phyloP scores from a whole-genome alignment of 768 basidiomycete genomes.

The Pleurotus sapidus region DNA sequence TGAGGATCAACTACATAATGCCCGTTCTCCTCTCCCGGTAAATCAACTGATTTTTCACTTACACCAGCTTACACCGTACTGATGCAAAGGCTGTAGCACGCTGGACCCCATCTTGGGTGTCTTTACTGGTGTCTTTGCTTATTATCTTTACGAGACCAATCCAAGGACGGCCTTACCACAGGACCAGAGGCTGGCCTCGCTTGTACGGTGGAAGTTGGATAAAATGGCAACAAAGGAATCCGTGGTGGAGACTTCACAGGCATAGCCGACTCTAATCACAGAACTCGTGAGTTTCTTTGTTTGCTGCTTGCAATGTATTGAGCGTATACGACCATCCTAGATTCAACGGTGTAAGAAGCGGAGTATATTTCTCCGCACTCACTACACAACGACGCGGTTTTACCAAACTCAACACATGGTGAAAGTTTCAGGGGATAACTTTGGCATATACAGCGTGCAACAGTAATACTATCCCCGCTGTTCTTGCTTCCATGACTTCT shows the following conservation, averaged over 20 bases:
- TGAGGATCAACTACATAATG: slow-evolving; percentile 28
- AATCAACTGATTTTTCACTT: slow-evolving; percentile 10
- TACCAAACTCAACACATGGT: too few species aligned
- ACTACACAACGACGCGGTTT: too few species aligned
- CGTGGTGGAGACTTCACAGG: neutral
- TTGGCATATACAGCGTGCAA: neutral
- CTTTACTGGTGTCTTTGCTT: slow-evolving; percentile 77
- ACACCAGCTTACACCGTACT: neutral
- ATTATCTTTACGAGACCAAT: slow-evolving; percentile 77
- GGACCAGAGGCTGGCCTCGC: slow-evolving; percentile 50
- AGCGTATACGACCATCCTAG: too few species aligned
- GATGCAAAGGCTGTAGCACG: slow-evolving; percentile 34
- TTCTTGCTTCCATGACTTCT: slow-evolving; percentile 52
- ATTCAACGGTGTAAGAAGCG: too few species aligned
- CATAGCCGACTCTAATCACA: too few species aligned
- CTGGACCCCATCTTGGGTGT: slow-evolving; percentile 74
- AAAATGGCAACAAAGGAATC: slow-evolving; percentile 31
- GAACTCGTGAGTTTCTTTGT: too few species aligned
- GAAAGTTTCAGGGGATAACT: too few species aligned
- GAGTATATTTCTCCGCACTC: too few species aligned
- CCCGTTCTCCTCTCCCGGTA: slow-evolving; percentile 54
- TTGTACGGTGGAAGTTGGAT: slow-evolving; percentile 68
- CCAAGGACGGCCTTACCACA: slow-evolving; percentile 64
- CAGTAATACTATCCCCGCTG: slow-evolving; percentile 16
- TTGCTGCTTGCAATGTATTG: too few species aligned